Base-by-base conservation (phyloP, 805 yeast genomes). In the Yamadazyma endophytica region DNA sequence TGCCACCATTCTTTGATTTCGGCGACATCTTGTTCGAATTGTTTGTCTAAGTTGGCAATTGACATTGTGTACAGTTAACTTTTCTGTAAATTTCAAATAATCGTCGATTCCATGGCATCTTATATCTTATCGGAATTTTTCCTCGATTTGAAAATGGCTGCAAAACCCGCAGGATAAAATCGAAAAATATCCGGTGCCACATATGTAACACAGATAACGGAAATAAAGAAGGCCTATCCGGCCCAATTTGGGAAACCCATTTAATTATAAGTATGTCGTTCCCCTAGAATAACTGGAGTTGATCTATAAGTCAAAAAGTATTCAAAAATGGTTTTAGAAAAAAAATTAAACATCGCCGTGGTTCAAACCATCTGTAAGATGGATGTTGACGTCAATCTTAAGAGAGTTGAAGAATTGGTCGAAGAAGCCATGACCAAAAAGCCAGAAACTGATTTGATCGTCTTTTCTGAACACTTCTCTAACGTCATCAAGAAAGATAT, bases 11-110 rank as follows among this genome's bases (percentile, higher is more conserved):
- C 13, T 13, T 37, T 28, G 23, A 37, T 37, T 14, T 31, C 37
- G 18, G 20, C 19, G 12, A 37, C 25, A 15, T 37, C 74, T 25
- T 30, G 14, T 9, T 34, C 9, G 26, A 28, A 37, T n/a, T 13
- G 9, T 9, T 33, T 26, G 14, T 32, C 30, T 29, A 32, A n/a
- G n/a, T n/a, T n/a, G n/a, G n/a, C n/a, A n/a, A n/a, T n/a, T n/a
- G n/a, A n/a, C n/a, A n/a, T 5, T 20, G 28, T n/a, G n/a, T n/a
- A n/a, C n/a, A 27, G 9, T 11, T 6, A 9, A 5, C 13, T 9
- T 11, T 5, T 27, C 30, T 24, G 30, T 20, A 9, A 12, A 5
- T 11, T 17, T 27, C 30, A 24, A 24, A 27, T 27, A 17, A 13
- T 13, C 6, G 6, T 11, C 9, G 14, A 17, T 13, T 17, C 13